phyloP scores from a whole-genome alignment of 1,284 basidiomycete species.

The Pseudozyma pruni region DNA sequence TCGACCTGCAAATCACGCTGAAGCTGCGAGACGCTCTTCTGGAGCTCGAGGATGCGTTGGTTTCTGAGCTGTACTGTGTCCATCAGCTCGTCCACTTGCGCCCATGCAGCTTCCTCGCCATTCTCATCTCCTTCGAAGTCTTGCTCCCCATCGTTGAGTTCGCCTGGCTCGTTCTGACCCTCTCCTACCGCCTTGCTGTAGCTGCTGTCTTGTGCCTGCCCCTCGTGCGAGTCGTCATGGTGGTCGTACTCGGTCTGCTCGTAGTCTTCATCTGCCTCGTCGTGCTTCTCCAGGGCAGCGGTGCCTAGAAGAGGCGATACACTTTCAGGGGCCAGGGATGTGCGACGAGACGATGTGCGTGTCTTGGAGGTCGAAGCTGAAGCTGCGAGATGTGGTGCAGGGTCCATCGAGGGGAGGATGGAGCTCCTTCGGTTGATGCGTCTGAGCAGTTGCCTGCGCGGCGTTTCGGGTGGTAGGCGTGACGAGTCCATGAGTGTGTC shows the following conservation, averaged over 20 bases:
- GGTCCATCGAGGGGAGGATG: slow-evolving; percentile 29
- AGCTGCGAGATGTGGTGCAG: slow-evolving; percentile 14
- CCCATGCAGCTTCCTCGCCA: slow-evolving; percentile 41
- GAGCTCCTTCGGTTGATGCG: slow-evolving; percentile 51
- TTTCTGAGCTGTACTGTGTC: slow-evolving; percentile 45
- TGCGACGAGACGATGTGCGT: slow-evolving; percentile 17
- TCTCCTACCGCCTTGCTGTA: not conserved
- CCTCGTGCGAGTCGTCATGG: not conserved
- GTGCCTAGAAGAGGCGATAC: slow-evolving; percentile 9
- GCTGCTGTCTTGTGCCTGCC: not conserved
- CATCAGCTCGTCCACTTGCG: slow-evolving; percentile 46
- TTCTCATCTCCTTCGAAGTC: slow-evolving; percentile 23
- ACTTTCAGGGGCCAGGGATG: slow-evolving; percentile 16
- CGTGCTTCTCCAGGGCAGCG: slow-evolving; percentile 14
- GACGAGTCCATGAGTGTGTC: slow-evolving; percentile 23
- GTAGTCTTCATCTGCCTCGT: slow-evolving; percentile 25
- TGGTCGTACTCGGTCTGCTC: slow-evolving; percentile 3
- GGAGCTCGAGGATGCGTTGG: slow-evolving; percentile 46
- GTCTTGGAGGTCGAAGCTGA: slow-evolving; percentile 14
- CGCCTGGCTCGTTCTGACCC: not conserved
- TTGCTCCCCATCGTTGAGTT: not conserved
- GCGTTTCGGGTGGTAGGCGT: slow-evolving; percentile 41
- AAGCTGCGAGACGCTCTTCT: slow-evolving; percentile 35
- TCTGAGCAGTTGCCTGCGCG: slow-evolving; percentile 49
- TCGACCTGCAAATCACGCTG: slow-evolving; percentile 33